Evolutionary conservation across 257 asterid species (phyloP), one percentile per base, ranked within the genome.

Genomic region (Solanum phureja): DNA sequence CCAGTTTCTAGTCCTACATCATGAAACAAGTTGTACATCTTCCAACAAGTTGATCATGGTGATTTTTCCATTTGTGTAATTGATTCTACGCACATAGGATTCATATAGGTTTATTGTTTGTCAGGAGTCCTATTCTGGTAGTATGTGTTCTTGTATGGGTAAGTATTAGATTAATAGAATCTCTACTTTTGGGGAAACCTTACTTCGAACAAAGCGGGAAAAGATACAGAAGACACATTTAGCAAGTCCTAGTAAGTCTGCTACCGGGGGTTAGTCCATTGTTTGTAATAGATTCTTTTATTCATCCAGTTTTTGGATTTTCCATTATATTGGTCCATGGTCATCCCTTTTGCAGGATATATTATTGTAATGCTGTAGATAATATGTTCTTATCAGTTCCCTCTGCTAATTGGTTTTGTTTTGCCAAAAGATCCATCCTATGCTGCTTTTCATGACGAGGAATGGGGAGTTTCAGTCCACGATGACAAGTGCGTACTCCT

Each of bases 381-480:
- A 49, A 2, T 72, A 37, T 21, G 8, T 49, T 42, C 81, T 60
- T 88, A 38, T 82, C 27, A 37, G 87, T 89, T 88, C 90, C 74
- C 29, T 86, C 72, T 89, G 73, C 91, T 92, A 86, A 93, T 88
- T 90, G 88, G 44, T 84, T 90, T 89, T 27, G 18, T 76, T 89
- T 82, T 88, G 83, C 35, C 29, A 85, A 74, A 84, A 96, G 99
- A 93, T 92, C 92, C 95, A 29, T 79, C 68, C 19, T 95, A 95
- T 86, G 94, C 93, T 90, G 95, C 97, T 60, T 95, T 94, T 89
- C 99, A 97, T 88, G 99, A 97, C 33, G 98, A 97, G 90, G 98
- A 95, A 90, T 97, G 99, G 99, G 99, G 98, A 86, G 93, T 94
- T 93, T 95, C 98, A 71, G 94, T 91, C 88, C 98, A 95, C 40